phyloP scores from a whole-genome alignment of 176 grass and related monocot species.

The Aegilops bicornis region DNA sequence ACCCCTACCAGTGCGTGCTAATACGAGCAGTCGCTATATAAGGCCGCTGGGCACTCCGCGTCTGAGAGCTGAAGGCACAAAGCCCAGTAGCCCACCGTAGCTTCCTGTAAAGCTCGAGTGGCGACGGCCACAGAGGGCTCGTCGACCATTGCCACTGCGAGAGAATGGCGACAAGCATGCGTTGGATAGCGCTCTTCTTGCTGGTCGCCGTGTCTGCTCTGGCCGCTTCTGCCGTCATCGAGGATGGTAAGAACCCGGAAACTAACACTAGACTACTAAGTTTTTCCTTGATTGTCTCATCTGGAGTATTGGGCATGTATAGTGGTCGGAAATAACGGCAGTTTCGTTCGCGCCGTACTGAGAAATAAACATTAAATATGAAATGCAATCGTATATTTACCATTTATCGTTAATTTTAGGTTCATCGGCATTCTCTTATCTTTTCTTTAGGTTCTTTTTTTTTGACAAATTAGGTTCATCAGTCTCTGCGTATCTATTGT shows the following conservation, averaged over 20 bases:
- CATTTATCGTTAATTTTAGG: not conserved
- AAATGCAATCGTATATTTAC: not conserved
- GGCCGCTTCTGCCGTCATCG: conserved; percentile 18
- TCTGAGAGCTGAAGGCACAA: not conserved
- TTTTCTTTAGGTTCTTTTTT: not conserved
- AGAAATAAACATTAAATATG: not conserved
- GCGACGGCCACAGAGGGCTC: not conserved
- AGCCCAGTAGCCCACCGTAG: not conserved
- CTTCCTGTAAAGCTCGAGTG: not conserved
- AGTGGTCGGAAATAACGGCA: not conserved
- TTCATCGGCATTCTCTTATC: not conserved
- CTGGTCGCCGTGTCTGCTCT: conserved; percentile 7
- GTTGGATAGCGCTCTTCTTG: not conserved
- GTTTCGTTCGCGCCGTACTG: no score
- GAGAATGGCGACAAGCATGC: not conserved
- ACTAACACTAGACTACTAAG: not conserved
- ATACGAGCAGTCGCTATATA: conserved; percentile 12
- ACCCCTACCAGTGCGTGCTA: not conserved
- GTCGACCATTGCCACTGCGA: not conserved
- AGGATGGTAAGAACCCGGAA: conserved; percentile 35
- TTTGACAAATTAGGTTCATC: not conserved
- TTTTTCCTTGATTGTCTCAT: no score
- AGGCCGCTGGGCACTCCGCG: not conserved
- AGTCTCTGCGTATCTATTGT: not conserved
- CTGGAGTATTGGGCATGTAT: no score